Conservation (phyloP, 495 filamentous ascomycete genomes). For the Tuber melanosporum region DNA sequence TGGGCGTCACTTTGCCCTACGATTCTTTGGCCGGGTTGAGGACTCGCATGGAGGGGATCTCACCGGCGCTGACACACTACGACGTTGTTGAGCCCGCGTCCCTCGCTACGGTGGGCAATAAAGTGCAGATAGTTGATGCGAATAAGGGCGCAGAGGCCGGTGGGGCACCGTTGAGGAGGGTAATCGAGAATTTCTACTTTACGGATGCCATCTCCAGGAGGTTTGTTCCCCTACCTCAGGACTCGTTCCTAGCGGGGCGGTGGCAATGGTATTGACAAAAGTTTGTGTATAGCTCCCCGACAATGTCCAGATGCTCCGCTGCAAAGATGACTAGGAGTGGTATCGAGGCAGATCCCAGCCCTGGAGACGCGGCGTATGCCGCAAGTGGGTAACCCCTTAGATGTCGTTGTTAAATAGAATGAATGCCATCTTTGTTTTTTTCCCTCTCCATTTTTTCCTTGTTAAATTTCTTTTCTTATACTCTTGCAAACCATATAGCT, state of each 20-base stretch:
- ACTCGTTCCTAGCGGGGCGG: conserved; percentile 1
- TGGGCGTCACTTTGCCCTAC: conserved; percentile 81
- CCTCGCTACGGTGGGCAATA: conserved; percentile 56
- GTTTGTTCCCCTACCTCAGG: conserved; percentile 48
- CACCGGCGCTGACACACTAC: conserved; percentile 78
- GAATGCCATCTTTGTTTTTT: not conserved
- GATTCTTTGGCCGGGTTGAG: conserved; percentile 81
- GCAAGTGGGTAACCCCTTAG: conserved; percentile 22
- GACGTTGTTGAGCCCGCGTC: conserved; percentile 76
- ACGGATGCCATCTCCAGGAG: conserved; percentile 93
- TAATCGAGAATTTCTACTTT: conserved; percentile 93
- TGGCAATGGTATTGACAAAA: conserved; percentile 40
- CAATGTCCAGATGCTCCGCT: conserved; percentile 91
- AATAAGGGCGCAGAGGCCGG: conserved; percentile 75
- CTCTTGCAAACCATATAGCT: not conserved
- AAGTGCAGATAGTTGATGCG: conserved; percentile 87
- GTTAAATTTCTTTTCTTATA: not conserved
- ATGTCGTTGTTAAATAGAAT: not conserved
- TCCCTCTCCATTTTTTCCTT: not conserved
- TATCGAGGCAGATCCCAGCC: conserved; percentile 27
- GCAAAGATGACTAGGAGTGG: conserved; percentile 42
- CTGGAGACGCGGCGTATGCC: conserved; percentile 30
- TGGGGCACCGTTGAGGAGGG: conserved; percentile 64
- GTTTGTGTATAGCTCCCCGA: conserved; percentile 63
- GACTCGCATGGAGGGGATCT: conserved; percentile 92